Conservation (phyloP, 257 asterid genomes). For the Thymus quinquecostatus region DNA sequence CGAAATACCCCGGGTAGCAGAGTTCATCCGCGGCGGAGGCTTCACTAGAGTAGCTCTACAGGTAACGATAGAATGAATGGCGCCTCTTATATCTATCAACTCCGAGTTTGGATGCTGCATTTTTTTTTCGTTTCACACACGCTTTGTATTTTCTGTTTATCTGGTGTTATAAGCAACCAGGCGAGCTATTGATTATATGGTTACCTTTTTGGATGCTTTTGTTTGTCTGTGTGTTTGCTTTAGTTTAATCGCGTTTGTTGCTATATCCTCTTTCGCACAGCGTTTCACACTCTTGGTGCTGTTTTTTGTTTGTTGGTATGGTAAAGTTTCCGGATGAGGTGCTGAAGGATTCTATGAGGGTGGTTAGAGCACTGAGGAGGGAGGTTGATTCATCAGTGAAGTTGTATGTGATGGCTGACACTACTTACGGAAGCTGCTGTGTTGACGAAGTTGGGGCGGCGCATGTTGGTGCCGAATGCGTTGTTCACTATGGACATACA, state of each 20-base stretch:
- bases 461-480: slow-evolving; percentile 59
- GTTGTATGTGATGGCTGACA: slow-evolving; percentile 94
- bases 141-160: background rate
- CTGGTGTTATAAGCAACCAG: background rate
- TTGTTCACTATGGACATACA: slow-evolving; percentile 39
- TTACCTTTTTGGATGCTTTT: background rate
- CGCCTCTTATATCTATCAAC: background rate
- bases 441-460: slow-evolving; percentile 98
- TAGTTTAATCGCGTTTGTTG: slow-evolving; percentile 6
- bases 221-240: background rate
- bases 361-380: slow-evolving; percentile 56
- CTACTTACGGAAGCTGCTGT: slow-evolving; percentile 92
- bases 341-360: slow-evolving; percentile 68
- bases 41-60: slow-evolving; percentile 77
- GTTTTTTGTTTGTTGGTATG: slow-evolving; percentile 22
- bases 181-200: slow-evolving; percentile 38
- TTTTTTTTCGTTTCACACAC: background rate
- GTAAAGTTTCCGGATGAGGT: slow-evolving; percentile 49
- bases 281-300: background rate
- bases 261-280: background rate
- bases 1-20: slow-evolving; percentile 69
- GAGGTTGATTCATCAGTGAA: slow-evolving; percentile 49
- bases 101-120: background rate
- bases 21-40: slow-evolving; percentile 52
- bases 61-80: slow-evolving; percentile 40